Conservation (phyloP, 495 filamentous ascomycete species). For the Neurospora tetraspora region DNA sequence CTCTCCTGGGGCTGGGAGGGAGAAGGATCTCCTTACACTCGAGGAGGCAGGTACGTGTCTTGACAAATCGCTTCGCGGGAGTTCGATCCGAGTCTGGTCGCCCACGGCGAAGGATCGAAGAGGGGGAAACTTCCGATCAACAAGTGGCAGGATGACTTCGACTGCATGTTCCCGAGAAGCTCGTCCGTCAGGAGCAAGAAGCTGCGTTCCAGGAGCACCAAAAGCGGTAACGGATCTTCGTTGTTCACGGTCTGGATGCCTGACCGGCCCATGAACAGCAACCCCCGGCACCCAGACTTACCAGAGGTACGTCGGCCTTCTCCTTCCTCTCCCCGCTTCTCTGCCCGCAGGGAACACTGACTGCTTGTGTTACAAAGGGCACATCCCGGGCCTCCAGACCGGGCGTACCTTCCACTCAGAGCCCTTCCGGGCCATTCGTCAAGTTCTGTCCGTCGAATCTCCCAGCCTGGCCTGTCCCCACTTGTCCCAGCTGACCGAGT, state of each 20-base stretch:
- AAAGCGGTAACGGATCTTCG: neutral
- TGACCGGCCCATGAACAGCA: neutral
- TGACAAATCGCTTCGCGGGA: neutral
- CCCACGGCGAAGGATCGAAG: neutral
- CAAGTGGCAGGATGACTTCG: neutral
- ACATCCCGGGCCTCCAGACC: neutral
- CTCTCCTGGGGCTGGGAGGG: neutral
- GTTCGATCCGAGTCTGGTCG: neutral
- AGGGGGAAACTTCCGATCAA: neutral
- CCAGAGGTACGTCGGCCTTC: neutral
- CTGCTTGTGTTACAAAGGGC: neutral
- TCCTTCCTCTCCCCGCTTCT: neutral
- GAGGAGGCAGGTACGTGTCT: neutral
- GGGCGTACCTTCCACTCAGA: neutral
- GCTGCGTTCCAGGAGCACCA: neutral
- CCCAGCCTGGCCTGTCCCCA: neutral
- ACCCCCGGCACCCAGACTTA: neutral
- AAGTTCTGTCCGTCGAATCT: neutral
- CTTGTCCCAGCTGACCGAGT: neutral
- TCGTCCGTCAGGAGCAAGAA: neutral
- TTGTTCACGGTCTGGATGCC: neutral
- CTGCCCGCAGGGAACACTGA: neutral
- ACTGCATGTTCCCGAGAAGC: neutral
- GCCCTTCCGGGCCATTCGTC: neutral
- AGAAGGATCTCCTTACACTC: neutral